Conservation (phyloP, 208 protist species). For the Wallacemonas sp. region DNA sequence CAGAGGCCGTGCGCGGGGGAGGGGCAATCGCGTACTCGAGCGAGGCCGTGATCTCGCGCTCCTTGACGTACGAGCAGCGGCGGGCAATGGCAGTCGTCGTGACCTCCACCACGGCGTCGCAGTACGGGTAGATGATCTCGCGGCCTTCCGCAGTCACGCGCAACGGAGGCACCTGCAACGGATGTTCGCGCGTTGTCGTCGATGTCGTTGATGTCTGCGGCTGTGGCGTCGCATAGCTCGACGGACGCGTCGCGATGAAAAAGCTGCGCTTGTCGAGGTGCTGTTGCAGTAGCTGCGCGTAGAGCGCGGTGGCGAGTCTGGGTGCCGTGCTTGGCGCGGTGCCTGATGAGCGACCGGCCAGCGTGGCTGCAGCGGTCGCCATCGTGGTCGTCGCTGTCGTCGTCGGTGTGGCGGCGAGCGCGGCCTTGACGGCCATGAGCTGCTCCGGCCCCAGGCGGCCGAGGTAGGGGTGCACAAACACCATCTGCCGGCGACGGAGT, state of each 20-base stretch:
- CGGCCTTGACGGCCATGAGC: constrained; percentile 18
- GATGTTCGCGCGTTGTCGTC: background rate
- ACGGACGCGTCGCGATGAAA: background rate
- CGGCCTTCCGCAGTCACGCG: constrained; percentile 42
- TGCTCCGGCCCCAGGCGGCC: constrained; percentile 37
- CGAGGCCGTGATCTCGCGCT: constrained; percentile 63
- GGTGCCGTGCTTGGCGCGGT: no score
- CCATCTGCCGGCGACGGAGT: constrained; percentile 6
- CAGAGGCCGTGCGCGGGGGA: constrained; percentile 2
- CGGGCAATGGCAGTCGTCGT: constrained; percentile 54
- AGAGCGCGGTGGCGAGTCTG: constrained; percentile 11
- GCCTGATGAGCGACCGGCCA: no score
- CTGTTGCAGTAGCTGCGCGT: constrained; percentile 19
- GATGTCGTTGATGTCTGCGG: no score
- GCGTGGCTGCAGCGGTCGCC: constrained; percentile 3
- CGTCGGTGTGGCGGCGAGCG: background rate
- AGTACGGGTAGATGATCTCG: constrained; percentile 48
- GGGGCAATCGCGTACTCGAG: constrained; percentile 56
- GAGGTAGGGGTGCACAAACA: constrained; percentile 45
- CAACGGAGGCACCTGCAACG: constrained; percentile 8
- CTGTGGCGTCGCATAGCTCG: background rate
- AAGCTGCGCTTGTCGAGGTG: constrained; percentile 17
- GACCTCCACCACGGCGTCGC: constrained; percentile 73
- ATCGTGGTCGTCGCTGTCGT: background rate
- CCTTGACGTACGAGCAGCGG: constrained; percentile 71